Evolutionary conservation across 2,329 filamentous ascomycete species (phyloP).

Genomic region (Zymoseptoria tritici): DNA sequence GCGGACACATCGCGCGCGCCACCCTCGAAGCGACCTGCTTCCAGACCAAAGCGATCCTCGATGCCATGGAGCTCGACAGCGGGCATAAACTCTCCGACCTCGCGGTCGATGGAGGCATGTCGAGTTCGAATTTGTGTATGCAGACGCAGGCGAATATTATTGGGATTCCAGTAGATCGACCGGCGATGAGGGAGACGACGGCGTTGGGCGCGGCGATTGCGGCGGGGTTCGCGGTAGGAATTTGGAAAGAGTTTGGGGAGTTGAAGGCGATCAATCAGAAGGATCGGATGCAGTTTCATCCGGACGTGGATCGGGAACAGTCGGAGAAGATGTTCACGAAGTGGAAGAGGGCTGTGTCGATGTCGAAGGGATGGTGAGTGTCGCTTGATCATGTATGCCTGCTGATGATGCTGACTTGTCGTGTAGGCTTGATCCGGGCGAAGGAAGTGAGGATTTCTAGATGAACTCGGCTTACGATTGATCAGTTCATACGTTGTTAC

Average conservation of each 20-base stretch:
- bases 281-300: conserved; percentile 63
- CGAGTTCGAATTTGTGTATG: conserved; percentile 83
- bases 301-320: conserved; percentile 47
- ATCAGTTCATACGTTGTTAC: background rate
- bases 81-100: conserved; percentile 66
- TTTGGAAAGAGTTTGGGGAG: conserved; percentile 71
- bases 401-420: background rate
- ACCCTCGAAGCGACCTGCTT: conserved; percentile 88
- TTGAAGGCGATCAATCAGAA: conserved; percentile 64
- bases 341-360: conserved; percentile 71
- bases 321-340: conserved; percentile 55
- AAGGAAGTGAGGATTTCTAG: conserved; percentile 5
- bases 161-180: conserved; percentile 73
- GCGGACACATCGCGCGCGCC: conserved; percentile 79
- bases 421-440: conserved; percentile 11
- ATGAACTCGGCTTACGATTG: background rate
- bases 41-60: conserved; percentile 84
- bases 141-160: conserved; percentile 83
- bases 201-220: conserved; percentile 83
- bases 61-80: conserved; percentile 84
- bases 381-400: conserved; percentile 30
- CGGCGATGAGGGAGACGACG: conserved; percentile 84
- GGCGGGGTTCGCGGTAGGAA: conserved; percentile 72
- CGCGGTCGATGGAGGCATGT: conserved; percentile 83
- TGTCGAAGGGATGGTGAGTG: conserved; percentile 64